Evolutionary conservation across 345 rosid species (phyloP).

Genomic region (Gossypium ekmanianum): DNA sequence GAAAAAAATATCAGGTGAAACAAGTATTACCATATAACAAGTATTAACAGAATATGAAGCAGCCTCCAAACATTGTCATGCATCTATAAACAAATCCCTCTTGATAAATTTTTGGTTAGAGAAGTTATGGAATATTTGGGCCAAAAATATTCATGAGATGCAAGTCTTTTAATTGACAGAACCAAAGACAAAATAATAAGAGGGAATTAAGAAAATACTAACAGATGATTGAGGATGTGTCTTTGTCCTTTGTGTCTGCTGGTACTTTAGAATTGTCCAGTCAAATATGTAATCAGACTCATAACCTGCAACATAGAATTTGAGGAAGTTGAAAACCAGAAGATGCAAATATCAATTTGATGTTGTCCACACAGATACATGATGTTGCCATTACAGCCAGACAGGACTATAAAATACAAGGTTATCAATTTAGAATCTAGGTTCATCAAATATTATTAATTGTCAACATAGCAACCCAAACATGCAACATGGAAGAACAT

Average conservation of each 20-base stretch:
- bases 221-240: conserved; percentile 60
- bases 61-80: neutral
- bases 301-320: conserved; percentile 47
- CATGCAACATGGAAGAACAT: neutral
- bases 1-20: neutral
- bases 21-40: neutral
- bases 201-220: conserved; percentile 18
- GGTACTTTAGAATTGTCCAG: conserved; percentile 94
- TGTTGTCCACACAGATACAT: neutral
- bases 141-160: neutral
- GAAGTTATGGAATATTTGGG: neutral
- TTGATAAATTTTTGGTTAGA: neutral
- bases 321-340: conserved; percentile 10
- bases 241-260: conserved; percentile 67
- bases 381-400: neutral
- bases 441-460: neutral
- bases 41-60: neutral
- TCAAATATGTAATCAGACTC: conserved; percentile 83
- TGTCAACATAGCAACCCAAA: neutral
- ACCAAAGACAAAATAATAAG: neutral
- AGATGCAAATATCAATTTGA: conserved; percentile 8
- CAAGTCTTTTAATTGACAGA: neutral
- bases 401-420: conserved; percentile 5
- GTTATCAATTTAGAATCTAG: neutral
- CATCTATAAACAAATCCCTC: neutral